Conservation (phyloP, 371 early-diverging fungal species). For the Rhizopus microsporus region DNA sequence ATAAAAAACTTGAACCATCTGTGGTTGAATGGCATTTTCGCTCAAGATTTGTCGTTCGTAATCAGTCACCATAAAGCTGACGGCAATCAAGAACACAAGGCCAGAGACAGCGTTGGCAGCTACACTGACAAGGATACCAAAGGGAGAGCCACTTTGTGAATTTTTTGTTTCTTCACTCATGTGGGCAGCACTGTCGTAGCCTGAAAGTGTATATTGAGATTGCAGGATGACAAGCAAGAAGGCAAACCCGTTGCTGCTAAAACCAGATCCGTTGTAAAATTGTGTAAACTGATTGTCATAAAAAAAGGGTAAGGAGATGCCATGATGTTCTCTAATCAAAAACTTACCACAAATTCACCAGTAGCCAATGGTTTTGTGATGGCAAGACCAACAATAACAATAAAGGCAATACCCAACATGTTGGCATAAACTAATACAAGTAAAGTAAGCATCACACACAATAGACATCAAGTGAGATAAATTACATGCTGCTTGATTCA, state of each 20-base stretch:
- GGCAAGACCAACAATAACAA: constrained; percentile 55
- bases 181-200: constrained; percentile 75
- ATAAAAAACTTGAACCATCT: constrained; percentile 62
- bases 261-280: constrained; percentile 59
- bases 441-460: background rate
- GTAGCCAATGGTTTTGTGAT: constrained; percentile 42
- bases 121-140: constrained; percentile 64
- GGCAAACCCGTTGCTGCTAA: constrained; percentile 48
- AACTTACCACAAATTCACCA: constrained; percentile 36
- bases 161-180: constrained; percentile 77
- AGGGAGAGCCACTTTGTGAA: constrained; percentile 57
- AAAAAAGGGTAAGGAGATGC: constrained; percentile 6
- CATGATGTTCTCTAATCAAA: background rate
- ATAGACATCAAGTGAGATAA: background rate
- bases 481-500: constrained; percentile 57
- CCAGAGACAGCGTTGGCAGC: constrained; percentile 60
- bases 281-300: constrained; percentile 33
- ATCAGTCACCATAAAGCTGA: constrained; percentile 59
- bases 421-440: constrained; percentile 39
- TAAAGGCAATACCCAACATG: constrained; percentile 53
- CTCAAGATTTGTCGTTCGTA: constrained; percentile 46
- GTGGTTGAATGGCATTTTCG: constrained; percentile 52
- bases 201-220: constrained; percentile 67
- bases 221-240: constrained; percentile 60
- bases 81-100: constrained; percentile 54